A percentile compares a stretch with the other conserved stretches of the same genome.
phyloP scores from a whole-genome alignment of 73 alveolate species.

The Paramecium pentaurelia region DNA sequence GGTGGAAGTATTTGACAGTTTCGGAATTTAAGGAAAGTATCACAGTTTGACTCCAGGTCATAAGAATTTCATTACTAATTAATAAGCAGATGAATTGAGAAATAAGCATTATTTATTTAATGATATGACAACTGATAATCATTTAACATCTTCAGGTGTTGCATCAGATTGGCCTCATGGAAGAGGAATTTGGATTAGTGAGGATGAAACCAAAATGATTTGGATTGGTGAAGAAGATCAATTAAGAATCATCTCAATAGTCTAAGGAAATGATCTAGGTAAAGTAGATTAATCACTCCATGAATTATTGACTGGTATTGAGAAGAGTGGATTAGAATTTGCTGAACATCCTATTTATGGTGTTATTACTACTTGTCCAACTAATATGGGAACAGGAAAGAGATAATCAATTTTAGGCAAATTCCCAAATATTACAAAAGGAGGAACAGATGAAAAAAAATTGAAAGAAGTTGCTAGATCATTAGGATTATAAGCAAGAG shows the following conservation, averaged over 20 bases:
- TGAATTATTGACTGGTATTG: background rate
- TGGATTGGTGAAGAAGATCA: constrained; percentile 15
- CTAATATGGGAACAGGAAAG: constrained; percentile 17
- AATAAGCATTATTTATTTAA: background rate
- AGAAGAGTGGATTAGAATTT: background rate
- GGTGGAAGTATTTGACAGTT: constrained; percentile 5
- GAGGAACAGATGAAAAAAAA: constrained; percentile 16
- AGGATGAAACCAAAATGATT: background rate
- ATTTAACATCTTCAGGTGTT: background rate
- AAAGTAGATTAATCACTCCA: background rate
- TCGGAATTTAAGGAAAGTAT: background rate
- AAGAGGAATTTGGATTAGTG: constrained; percentile 2
- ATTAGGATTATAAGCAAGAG: constrained; percentile 12
- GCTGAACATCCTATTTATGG: constrained; percentile 23
- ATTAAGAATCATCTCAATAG: background rate
- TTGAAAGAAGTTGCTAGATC: background rate
- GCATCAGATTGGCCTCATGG: constrained; percentile 26
- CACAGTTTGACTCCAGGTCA: background rate
- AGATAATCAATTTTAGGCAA: background rate
- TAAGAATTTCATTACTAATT: background rate
- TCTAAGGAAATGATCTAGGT: background rate
- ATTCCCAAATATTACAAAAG: background rate
- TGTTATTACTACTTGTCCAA: background rate
- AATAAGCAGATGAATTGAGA: background rate
- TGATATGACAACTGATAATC: constrained; percentile 15